Conservation (phyloP, 2,329 filamentous ascomycete species). For the Hypoxylon sp. region DNA sequence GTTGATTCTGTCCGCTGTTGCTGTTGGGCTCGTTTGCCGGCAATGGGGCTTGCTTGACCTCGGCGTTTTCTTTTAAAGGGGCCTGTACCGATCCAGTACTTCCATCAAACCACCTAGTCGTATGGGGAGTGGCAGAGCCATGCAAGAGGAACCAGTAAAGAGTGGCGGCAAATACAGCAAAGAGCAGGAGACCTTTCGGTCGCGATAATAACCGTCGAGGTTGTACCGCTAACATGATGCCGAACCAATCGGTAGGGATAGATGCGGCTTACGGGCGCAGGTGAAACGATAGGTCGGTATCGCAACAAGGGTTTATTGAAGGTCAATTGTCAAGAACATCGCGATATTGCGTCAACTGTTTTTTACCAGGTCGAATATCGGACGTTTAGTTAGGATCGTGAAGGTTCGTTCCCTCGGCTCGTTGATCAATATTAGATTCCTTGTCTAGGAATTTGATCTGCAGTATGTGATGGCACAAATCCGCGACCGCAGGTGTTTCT, state of each 20-base stretch:
- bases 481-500: conserved; percentile 12
- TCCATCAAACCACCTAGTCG: conserved; percentile 35
- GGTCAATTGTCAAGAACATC: conserved; percentile 32
- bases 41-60: conserved; percentile 16
- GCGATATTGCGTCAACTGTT: conserved; percentile 24
- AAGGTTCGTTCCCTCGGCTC: conserved; percentile 18
- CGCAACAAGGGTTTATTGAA: conserved; percentile 32
- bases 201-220: conserved; percentile 57
- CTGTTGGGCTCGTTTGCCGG: conserved; percentile 24
- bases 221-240: conserved; percentile 54
- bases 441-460: conserved; percentile 37
- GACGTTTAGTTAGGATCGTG: conserved; percentile 10
- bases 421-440: conserved; percentile 29
- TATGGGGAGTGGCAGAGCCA: conserved; percentile 51
- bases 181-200: conserved; percentile 60
- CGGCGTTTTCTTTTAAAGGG: conserved; percentile 26
- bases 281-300: conserved; percentile 31
- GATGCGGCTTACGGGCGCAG: conserved; percentile 14
- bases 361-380: conserved; percentile 17
- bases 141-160: conserved; percentile 63
- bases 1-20: conserved; percentile 20
- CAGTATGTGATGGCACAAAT: conserved; percentile 7
- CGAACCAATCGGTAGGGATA: conserved; percentile 25
- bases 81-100: conserved; percentile 23
- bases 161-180: conserved; percentile 59